Conservation (phyloP, 164 flowering plant genomes). For the Annona cherimola region DNA sequence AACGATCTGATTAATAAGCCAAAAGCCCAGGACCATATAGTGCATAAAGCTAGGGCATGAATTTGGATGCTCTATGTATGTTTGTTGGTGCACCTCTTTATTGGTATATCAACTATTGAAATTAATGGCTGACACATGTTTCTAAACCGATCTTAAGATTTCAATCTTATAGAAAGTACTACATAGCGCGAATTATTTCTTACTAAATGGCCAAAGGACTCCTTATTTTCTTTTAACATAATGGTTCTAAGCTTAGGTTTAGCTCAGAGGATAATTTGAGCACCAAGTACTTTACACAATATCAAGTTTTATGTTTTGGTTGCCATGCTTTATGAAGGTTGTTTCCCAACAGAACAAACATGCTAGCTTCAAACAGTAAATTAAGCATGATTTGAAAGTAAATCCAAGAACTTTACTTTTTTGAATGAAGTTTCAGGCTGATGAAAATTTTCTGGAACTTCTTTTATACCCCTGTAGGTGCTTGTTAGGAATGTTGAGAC, state of each 20-base stretch:
- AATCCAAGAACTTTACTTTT: too few relatives aligned
- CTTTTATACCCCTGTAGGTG: conserved; percentile 30
- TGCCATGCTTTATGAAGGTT: not conserved
- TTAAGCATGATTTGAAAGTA: too few relatives aligned
- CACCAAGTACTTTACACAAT: not conserved
- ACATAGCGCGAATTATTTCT: not conserved
- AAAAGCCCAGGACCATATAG: too few relatives aligned
- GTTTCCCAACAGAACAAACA: not conserved
- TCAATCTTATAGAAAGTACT: too few relatives aligned
- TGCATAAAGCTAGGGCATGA: too few relatives aligned
- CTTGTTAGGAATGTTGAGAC: conserved; percentile 51
- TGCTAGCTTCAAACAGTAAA: too few relatives aligned
- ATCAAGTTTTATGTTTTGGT: not conserved
- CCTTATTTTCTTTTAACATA: too few relatives aligned
- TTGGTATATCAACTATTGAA: too few relatives aligned
- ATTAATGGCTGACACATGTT: not conserved
- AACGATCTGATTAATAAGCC: not conserved
- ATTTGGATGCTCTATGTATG: too few relatives aligned
- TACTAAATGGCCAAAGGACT: not conserved
- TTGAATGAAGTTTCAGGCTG: not conserved
- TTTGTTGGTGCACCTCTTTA: too few relatives aligned
- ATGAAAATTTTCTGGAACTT: not conserved
- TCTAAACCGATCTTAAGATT: not conserved
- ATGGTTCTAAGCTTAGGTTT: not conserved
- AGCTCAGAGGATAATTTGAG: not conserved